phyloP scores from a whole-genome alignment of 2,329 filamentous ascomycete genomes.

The Fusarium euwallaceae region DNA sequence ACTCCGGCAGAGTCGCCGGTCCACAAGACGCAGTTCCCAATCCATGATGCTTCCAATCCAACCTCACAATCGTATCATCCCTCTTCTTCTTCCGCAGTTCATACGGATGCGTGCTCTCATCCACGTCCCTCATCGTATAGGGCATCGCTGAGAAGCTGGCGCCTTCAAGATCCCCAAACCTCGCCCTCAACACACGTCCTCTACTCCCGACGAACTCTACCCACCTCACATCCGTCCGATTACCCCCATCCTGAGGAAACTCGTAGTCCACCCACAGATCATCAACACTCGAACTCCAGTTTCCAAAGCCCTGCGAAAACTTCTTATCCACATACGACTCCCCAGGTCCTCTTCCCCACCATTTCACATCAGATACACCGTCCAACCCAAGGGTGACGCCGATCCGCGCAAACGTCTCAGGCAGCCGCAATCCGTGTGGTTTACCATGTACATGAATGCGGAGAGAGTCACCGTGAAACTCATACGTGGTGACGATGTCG shows the following conservation, averaged over 20 bases:
- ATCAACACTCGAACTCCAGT: slow-evolving; percentile 61
- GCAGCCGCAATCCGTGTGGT: slow-evolving; percentile 62
- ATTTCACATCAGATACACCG: slow-evolving; percentile 59
- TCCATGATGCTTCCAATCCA: slow-evolving; percentile 74
- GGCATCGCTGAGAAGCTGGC: slow-evolving; percentile 68
- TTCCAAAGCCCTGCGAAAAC: slow-evolving; percentile 68
- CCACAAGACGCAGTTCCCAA: slow-evolving; percentile 74
- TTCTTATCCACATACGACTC: slow-evolving; percentile 79
- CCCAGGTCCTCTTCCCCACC: slow-evolving; percentile 74
- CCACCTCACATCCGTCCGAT: slow-evolving; percentile 74
- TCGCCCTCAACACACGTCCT: slow-evolving; percentile 56
- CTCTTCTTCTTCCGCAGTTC: slow-evolving; percentile 64
- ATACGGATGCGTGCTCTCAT: slow-evolving; percentile 69
- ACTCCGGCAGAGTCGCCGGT: slow-evolving; percentile 64
- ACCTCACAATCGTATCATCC: slow-evolving; percentile 66
- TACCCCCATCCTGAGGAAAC: slow-evolving; percentile 76
- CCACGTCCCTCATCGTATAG: slow-evolving; percentile 67
- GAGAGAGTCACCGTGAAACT: slow-evolving; percentile 60
- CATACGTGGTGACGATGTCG: slow-evolving; percentile 66
- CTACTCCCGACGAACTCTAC: slow-evolving; percentile 48
- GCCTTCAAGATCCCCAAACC: slow-evolving; percentile 61
- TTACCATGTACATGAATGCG: slow-evolving; percentile 62
- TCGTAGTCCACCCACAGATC: slow-evolving; percentile 73
- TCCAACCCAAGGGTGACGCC: slow-evolving; percentile 66
- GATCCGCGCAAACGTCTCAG: slow-evolving; percentile 71